Percentiles rank a stretch among this genome's conserved stretches.
phyloP scores from a whole-genome alignment of 169 alveolate species.

The Cryptosporidium ryanae region DNA sequence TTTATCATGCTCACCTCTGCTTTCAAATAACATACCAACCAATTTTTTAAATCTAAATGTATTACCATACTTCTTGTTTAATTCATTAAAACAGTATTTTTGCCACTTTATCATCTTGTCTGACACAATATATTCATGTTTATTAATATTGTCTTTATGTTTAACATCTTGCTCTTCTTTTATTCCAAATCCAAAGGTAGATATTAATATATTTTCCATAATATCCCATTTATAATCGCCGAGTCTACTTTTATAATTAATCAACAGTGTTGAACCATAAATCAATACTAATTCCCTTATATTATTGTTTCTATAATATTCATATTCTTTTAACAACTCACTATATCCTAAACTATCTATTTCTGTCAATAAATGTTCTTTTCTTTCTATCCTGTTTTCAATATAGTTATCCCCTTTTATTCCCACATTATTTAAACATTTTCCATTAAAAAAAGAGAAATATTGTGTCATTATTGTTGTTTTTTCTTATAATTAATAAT shows the following conservation, averaged over 20 bases:
- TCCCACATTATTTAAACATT: too few relatives aligned
- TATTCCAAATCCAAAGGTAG: conserved; percentile 21
- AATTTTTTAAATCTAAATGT: conserved; percentile 37
- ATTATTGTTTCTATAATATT: not conserved
- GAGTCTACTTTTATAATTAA: conserved; percentile 11
- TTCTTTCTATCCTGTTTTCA: not conserved
- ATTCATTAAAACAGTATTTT: conserved; percentile 34
- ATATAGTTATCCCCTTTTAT: not conserved
- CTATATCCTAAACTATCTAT: not conserved
- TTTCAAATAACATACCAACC: conserved; percentile 48
- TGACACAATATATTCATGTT: not conserved
- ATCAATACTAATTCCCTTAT: not conserved
- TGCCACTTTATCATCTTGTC: conserved; percentile 56
- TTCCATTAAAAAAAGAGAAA: too few relatives aligned
- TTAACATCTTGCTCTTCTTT: not conserved
- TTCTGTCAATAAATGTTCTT: not conserved
- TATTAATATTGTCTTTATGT: not conserved
- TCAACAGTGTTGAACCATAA: conserved; percentile 28
- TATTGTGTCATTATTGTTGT: too few relatives aligned
- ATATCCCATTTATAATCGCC: conserved; percentile 51
- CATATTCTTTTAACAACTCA: conserved; percentile 6
- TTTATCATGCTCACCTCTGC: conserved; percentile 29
- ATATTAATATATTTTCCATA: conserved; percentile 47
- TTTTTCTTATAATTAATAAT: too few relatives aligned
- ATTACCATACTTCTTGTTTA: conserved; percentile 6